Percentiles rank a stretch among this genome's conserved stretches.
Conservation (phyloP, 208 protist species). For the Leishmania gerbilli region DNA sequence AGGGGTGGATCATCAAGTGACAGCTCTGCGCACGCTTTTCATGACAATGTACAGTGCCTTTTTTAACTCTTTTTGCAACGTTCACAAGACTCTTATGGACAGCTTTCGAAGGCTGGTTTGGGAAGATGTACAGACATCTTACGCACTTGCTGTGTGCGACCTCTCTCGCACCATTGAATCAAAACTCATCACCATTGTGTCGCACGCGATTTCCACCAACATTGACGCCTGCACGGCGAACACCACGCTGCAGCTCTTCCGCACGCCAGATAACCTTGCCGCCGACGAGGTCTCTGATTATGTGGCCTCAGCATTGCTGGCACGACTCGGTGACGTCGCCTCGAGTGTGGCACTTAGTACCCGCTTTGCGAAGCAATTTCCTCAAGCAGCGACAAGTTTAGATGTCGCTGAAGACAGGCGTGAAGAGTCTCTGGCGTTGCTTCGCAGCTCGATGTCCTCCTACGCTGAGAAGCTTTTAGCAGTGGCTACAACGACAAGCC, state of each 20-base stretch:
- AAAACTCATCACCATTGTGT: conserved; percentile 10
- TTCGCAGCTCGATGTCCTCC: background rate
- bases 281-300: background rate
- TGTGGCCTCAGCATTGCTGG: background rate
- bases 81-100: background rate
- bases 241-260: background rate
- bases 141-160: conserved; percentile 9
- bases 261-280: background rate
- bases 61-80: conserved; percentile 10
- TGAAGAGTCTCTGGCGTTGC: background rate
- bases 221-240: background rate
- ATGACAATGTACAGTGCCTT: background rate
- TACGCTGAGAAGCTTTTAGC: conserved; percentile 16
- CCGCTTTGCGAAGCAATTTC: background rate
- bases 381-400: background rate
- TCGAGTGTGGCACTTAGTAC: background rate
- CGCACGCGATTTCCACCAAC: background rate
- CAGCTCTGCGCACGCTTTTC: conserved; percentile 1
- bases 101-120: background rate
- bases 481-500: too few species aligned
- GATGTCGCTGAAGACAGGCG: background rate
- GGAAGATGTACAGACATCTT: background rate
- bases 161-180: conserved; percentile 13
- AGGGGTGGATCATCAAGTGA: background rate
- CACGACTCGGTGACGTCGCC: background rate